Evolutionary conservation across 257 asterid genomes (phyloP), one percentile per base, ranked within the genome.

Genomic region (Anisodus acutangulus): DNA sequence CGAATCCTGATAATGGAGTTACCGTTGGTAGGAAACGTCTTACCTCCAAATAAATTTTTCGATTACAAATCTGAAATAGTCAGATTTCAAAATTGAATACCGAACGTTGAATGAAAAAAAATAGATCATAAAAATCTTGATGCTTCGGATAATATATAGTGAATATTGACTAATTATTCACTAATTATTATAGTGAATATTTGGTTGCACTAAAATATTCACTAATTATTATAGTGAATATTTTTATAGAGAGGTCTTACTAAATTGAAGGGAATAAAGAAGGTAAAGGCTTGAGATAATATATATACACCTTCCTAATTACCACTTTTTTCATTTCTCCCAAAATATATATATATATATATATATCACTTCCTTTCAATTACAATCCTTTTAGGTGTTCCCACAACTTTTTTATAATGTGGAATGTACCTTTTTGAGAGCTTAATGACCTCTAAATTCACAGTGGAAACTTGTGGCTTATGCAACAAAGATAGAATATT

Each of bases 361-460:
- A 26, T 8, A 8, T 51, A 51, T 76, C 12, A 49, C 49, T 78
- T 53, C 64, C 1, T 59, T 62, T 51, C 63, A 76, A 51, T 22
- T 26, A 15, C 26, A 78, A 16, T 31, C 13, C 9, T 57, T 15
- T 53, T 26, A 78, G 9, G 22, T 78, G 9, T 26, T 78, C 4
- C 82, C 82, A 78, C 82, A 8, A 53, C 64, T 78, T 78, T 41
- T 78, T 22, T 76, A 78, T 26, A 2, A 53, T 4, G 12, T 74
- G 62, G 64, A 53, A 31, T 78, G 15, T 49, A 19, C 80, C 60
- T 4, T 49, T 67, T 19, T 47, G 80, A 49, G 60, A 11, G 31
- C 5, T 74, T 74, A 11, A 47, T 53, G 81, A 78, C 49, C 64
- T 53, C 81, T 78, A 53, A 51, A 49, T 47, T 76, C 58, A 76